Conservation (phyloP, 2,329 filamentous ascomycete genomes). For the Ophiostoma quercus region DNA sequence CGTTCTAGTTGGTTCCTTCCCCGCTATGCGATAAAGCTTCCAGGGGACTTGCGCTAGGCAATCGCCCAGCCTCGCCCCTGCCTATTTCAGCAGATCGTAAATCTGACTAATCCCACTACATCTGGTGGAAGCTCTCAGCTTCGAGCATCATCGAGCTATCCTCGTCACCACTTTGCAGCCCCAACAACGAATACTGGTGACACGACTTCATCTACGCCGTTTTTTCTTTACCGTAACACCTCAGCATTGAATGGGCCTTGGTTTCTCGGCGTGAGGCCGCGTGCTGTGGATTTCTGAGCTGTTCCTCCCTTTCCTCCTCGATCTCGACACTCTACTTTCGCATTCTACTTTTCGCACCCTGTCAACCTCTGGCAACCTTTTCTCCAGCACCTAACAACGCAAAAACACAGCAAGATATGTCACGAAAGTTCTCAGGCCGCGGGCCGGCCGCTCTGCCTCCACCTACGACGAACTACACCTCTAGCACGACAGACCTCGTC, state of each 20-base stretch:
- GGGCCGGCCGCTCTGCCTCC: not conserved
- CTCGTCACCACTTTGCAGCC: not conserved
- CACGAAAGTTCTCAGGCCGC: constrained; percentile 11
- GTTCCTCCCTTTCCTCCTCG: not conserved
- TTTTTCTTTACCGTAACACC: not conserved
- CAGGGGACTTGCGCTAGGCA: constrained; percentile 2
- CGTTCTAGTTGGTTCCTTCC: constrained; percentile 21
- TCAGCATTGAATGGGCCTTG: not conserved
- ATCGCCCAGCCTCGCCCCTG: constrained; percentile 19
- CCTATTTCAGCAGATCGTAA: not conserved
- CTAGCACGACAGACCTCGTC: not conserved
- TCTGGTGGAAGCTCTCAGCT: constrained; percentile 1
- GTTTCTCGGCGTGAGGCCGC: not conserved
- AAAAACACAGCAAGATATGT: constrained; percentile 7
- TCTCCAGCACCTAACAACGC: not conserved
- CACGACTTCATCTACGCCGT: not conserved
- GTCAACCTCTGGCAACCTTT: not conserved
- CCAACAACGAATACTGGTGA: not conserved
- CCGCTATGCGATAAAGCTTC: constrained; percentile 4
- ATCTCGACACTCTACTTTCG: not conserved
- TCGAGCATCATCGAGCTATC: not conserved
- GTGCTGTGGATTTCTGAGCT: not conserved
- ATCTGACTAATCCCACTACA: constrained; percentile 21
- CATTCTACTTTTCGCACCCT: not conserved
- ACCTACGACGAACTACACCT: not conserved